Base-by-base conservation (phyloP, 2,329 filamentous ascomycete species). In the Gremmenia infestans region DNA sequence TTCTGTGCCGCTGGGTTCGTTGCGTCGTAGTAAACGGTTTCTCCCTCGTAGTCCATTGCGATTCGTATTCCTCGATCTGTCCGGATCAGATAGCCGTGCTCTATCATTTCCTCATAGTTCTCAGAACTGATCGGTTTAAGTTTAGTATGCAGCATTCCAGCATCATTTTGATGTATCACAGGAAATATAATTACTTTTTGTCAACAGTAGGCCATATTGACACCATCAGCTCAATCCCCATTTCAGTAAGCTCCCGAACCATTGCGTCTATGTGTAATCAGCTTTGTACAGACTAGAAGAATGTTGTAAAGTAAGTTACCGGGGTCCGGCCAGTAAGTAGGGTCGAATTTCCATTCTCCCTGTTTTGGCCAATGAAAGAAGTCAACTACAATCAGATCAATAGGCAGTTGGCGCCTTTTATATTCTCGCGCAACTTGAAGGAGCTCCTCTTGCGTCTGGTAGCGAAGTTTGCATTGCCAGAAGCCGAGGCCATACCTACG, bases 311-410 rank as follows among this genome's bases (percentile, higher is more conserved):
- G n/a, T 15, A 14, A 40, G 50, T 50, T 54, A 58, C 77, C 76
- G 25, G 82, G 83, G 64, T 88, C 81, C 0, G 85, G 85, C 82
- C 82, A 87, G 62, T 80, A 87, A 0, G 74, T 75, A 0, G 76
- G 71, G 63, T 88, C 85, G 60, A 88, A 87, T 40, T 76, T 81
- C 84, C 85, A 88, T 54, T 88, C 85, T 5, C 85, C 85, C 65
- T 88, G 83, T 7, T 74, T 73, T 7, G 79, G 78, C 85, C 85
- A 87, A 65, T 87, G 84, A 66, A 87, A 87, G 67, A 82, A 87
- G 63, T 87, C 85, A 39, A 83, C 72, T 0, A 87, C 84, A n/a
- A 87, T 86, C 2, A 87, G 65, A 64, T 86, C 82, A 17, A 87
- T 73, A 0, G 83, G 83, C 15, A 87, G 66, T 0, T 79, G 65